phyloP scores from a whole-genome alignment of 352 stramenopile species.

The Pythium graminicola region DNA sequence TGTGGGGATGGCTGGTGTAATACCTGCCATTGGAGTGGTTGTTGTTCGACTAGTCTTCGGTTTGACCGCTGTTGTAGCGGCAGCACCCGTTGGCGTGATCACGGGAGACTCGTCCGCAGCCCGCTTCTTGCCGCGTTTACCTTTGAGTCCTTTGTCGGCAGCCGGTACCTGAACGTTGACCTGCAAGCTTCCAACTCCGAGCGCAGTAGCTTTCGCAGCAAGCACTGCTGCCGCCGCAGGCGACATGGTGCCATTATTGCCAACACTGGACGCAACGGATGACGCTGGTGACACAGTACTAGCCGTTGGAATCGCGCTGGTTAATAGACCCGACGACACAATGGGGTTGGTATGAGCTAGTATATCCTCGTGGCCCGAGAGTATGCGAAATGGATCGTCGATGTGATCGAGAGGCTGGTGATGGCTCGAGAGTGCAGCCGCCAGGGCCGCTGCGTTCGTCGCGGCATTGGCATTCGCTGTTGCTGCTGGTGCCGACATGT shows the following conservation, averaged over 20 bases:
- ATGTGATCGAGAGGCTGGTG: slow-evolving; percentile 27
- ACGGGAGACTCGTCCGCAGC: slow-evolving; percentile 29
- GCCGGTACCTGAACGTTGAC: slow-evolving; percentile 15
- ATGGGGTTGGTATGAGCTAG: slow-evolving; percentile 21
- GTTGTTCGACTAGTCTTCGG: slow-evolving; percentile 2
- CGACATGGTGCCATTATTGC: slow-evolving; percentile 4
- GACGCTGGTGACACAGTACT: slow-evolving; percentile 7
- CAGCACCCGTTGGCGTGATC: neutral
- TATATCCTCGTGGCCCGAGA: slow-evolving; percentile 32
- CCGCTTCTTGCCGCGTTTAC: slow-evolving; percentile 50
- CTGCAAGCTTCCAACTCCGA: slow-evolving; percentile 3
- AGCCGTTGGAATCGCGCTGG: slow-evolving; percentile 2
- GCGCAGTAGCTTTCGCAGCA: slow-evolving; percentile 16
- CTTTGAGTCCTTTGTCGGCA: slow-evolving; percentile 20
- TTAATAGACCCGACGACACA: slow-evolving; percentile 8
- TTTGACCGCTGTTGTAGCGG: neutral
- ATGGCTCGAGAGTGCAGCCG: slow-evolving; percentile 18
- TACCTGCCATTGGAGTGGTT: neutral
- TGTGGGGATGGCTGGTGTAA: neutral
- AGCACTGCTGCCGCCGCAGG: slow-evolving; percentile 13
- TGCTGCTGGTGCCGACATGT: slow-evolving; percentile 46
- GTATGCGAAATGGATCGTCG: slow-evolving; percentile 65
- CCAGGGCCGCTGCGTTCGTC: slow-evolving; percentile 11
- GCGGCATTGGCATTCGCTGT: neutral
- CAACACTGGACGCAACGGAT: slow-evolving; percentile 3